phyloP scores from a whole-genome alignment of 306 rosid species.

The Pyrus communis region DNA sequence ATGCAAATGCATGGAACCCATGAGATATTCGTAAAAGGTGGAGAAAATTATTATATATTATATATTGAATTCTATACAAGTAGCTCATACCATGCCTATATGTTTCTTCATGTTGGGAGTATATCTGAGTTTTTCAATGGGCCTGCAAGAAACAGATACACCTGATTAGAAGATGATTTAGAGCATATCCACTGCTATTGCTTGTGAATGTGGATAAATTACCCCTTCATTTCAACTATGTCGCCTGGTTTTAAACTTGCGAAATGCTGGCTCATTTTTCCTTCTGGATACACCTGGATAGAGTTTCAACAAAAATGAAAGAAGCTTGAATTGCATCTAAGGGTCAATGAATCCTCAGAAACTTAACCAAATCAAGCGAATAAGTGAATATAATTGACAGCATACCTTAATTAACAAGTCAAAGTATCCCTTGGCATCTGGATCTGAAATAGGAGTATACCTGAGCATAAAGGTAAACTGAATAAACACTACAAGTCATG shows the following conservation, averaged over 20 bases:
- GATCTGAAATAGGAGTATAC: constrained; percentile 96
- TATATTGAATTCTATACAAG: neutral
- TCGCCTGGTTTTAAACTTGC: constrained; percentile 97
- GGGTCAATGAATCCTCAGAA: neutral
- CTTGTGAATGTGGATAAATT: constrained; percentile 14
- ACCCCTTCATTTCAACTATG: constrained; percentile 97
- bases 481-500: constrained; percentile 9
- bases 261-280: constrained; percentile 98
- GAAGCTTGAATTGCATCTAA: neutral
- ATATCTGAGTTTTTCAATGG: constrained; percentile 84
- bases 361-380: neutral
- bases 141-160: constrained; percentile 49
- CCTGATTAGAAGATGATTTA: constrained; percentile 13
- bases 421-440: constrained; percentile 84
- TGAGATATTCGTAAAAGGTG: neutral
- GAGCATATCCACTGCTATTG: constrained; percentile 12
- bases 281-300: constrained; percentile 84
- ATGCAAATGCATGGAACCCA: neutral
- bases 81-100: constrained; percentile 81
- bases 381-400: neutral
- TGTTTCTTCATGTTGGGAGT: constrained; percentile 93
- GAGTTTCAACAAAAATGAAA: constrained; percentile 11
- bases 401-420: constrained; percentile 89
- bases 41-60: neutral
- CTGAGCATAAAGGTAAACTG: constrained; percentile 29